These are phyloP conservation scores for Helminthosporium solani DNA, from an alignment of 2,329 filamentous ascomycete genomes.

Conservation along the genomic window DNA sequence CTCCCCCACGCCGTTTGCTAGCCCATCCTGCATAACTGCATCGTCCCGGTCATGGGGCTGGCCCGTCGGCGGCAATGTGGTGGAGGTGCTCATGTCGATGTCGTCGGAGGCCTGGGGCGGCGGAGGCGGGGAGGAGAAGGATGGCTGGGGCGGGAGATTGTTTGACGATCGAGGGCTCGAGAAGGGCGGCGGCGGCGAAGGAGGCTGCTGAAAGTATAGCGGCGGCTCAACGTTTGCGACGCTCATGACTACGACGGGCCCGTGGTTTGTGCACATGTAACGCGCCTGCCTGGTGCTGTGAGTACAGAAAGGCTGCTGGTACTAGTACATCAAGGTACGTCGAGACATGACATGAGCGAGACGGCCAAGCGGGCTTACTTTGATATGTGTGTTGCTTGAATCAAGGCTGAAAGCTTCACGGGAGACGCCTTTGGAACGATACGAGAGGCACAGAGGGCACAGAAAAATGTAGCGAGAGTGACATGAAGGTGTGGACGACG, in stretches of 20 bases:
- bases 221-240: constrained; percentile 41
- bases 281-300: background rate
- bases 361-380: too few species aligned
- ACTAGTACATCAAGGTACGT: too few species aligned
- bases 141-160: constrained; percentile 29
- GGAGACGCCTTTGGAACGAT: too few species aligned
- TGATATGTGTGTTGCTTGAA: too few species aligned
- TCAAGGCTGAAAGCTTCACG: too few species aligned
- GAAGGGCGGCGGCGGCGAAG: constrained; percentile 36
- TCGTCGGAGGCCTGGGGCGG: constrained; percentile 26
- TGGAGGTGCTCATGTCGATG: constrained; percentile 39
- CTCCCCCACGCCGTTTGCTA: constrained; percentile 17
- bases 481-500: background rate
- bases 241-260: constrained; percentile 37
- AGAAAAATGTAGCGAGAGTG: background rate
- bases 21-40: constrained; percentile 36
- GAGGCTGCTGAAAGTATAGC: constrained; percentile 40
- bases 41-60: constrained; percentile 43
- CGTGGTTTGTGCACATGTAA: constrained; percentile 5
- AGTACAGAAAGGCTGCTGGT: too few species aligned
- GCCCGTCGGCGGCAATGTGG: constrained; percentile 32
- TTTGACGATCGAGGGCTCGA: constrained; percentile 34
- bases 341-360: too few species aligned
- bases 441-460: background rate
- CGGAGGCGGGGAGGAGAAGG: constrained; percentile 28